Evolutionary conservation across 2,329 filamentous ascomycete species (phyloP).

Genomic region (Elsinoe arachidis): DNA sequence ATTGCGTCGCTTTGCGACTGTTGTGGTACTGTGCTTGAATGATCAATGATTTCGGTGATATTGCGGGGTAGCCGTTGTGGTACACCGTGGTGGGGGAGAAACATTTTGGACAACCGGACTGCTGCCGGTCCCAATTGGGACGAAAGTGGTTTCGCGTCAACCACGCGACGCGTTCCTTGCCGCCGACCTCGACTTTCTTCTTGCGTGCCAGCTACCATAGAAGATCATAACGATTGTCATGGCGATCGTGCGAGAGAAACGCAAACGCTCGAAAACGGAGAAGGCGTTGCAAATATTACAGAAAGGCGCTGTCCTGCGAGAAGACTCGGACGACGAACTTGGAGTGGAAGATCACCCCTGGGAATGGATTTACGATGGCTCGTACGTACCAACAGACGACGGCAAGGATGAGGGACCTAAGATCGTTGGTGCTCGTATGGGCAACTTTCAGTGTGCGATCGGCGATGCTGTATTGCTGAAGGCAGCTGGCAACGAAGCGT

Average conservation of each 20-base stretch:
- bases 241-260: slow-evolving; percentile 18
- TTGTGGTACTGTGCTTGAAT: neutral
- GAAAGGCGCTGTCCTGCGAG: slow-evolving; percentile 56
- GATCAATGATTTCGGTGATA: neutral
- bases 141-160: slow-evolving; percentile 8
- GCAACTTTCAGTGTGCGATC: slow-evolving; percentile 66
- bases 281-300: slow-evolving; percentile 44
- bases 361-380: slow-evolving; percentile 49
- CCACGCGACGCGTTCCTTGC: neutral
- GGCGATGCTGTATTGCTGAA: slow-evolving; percentile 83
- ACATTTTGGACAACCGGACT: neutral
- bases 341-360: slow-evolving; percentile 42
- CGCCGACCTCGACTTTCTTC: neutral
- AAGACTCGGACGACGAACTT: slow-evolving; percentile 85
- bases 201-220: neutral
- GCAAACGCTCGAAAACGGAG: slow-evolving; percentile 35
- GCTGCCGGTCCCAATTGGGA: neutral
- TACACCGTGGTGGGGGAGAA: neutral
- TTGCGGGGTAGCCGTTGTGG: neutral
- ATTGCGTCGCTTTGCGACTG: neutral
- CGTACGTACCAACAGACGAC: slow-evolving; percentile 19
- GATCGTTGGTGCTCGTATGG: slow-evolving; percentile 77
- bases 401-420: slow-evolving; percentile 18
- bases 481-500: slow-evolving; percentile 81
- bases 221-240: neutral